phyloP scores from a whole-genome alignment of 345 rosid species.

The Hypericum androsaemum region DNA sequence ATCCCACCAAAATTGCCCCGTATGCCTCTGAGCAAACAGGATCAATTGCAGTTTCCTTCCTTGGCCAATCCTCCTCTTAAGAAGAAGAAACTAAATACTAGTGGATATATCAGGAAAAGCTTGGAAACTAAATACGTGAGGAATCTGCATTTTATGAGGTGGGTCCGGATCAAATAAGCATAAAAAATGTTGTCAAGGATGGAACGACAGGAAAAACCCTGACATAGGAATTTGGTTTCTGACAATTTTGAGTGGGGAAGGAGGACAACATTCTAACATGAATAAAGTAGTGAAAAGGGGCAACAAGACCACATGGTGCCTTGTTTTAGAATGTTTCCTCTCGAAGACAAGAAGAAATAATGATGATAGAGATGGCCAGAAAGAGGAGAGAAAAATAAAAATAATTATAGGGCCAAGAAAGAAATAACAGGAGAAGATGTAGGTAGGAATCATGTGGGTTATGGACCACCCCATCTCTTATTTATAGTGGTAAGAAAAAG shows the following conservation, averaged over 20 bases:
- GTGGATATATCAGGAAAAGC: slow-evolving; percentile 29
- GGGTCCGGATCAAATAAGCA: slow-evolving; percentile 35
- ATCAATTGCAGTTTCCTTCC: slow-evolving; percentile 5
- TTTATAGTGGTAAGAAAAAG: too few species aligned
- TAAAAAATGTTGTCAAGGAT: background rate
- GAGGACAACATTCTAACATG: slow-evolving; percentile 5
- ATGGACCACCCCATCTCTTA: too few species aligned
- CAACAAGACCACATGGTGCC: slow-evolving; percentile 18
- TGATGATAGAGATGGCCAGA: slow-evolving; percentile 32
- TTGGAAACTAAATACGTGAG: slow-evolving; percentile 44
- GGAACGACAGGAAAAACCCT: background rate
- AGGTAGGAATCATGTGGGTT: too few species aligned
- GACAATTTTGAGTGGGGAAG: slow-evolving; percentile 23
- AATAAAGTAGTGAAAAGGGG: slow-evolving; percentile 28
- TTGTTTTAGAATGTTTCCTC: slow-evolving; percentile 25
- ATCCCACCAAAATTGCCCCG: slow-evolving; percentile 57
- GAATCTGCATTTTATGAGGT: slow-evolving; percentile 56
- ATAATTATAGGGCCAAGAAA: too few species aligned
- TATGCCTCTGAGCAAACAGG: slow-evolving; percentile 53
- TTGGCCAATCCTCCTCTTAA: slow-evolving; percentile 19
- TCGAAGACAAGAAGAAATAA: slow-evolving; percentile 62
- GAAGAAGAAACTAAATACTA: slow-evolving; percentile 24
- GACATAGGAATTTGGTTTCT: slow-evolving; percentile 24
- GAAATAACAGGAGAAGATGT: slow-evolving; percentile 32
- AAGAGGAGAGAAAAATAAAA: slow-evolving; percentile 10